These are phyloP conservation scores for Porphyra umbilicalis DNA, from an alignment of 31 red algal genomes.

Conservation along the genomic window DNA sequence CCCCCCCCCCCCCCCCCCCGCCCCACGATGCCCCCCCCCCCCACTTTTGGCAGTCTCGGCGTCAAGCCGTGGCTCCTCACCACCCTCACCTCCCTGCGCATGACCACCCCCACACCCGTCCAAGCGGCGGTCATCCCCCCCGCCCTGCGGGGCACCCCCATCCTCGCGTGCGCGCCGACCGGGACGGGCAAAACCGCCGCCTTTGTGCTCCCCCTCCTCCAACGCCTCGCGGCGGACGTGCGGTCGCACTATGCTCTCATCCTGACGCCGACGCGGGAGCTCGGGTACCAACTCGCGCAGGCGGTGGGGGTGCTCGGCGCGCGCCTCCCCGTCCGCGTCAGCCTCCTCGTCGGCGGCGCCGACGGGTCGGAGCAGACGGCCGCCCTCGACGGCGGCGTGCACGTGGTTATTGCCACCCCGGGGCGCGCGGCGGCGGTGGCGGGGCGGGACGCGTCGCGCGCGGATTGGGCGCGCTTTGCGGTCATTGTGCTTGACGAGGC, in stretches of 20 bases:
- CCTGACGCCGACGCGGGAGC: constrained; percentile 91
- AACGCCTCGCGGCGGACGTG: constrained; percentile 59
- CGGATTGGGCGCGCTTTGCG: constrained; percentile 32
- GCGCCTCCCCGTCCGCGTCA: constrained; percentile 39
- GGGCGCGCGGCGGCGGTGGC: constrained; percentile 68
- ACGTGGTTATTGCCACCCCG: constrained; percentile 91
- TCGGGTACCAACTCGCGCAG: constrained; percentile 81
- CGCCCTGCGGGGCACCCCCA: constrained; percentile 54
- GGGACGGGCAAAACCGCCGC: constrained; percentile 89
- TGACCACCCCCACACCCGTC: constrained; percentile 62
- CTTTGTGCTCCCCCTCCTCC: constrained; percentile 82
- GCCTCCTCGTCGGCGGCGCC: constrained; percentile 67
- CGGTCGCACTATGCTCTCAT: constrained; percentile 66
- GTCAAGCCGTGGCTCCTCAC: constrained; percentile 46
- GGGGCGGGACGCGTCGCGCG: neutral
- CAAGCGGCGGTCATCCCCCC: constrained; percentile 71
- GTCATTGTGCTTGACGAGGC: constrained; percentile 83
- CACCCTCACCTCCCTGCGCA: constrained; percentile 36
- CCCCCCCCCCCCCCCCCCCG: neutral
- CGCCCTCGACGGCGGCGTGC: constrained; percentile 42
- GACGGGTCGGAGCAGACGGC: constrained; percentile 45
- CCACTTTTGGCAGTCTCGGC: constrained; percentile 43
- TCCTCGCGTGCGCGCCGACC: constrained; percentile 73
- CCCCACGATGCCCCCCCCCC: neutral
- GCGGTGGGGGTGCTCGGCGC: constrained; percentile 55